A percentile compares a stretch with the other conserved stretches of the same genome.
Evolutionary conservation across 768 basidiomycete species (phyloP).

Genomic region (Kwoniella bestiolae): DNA sequence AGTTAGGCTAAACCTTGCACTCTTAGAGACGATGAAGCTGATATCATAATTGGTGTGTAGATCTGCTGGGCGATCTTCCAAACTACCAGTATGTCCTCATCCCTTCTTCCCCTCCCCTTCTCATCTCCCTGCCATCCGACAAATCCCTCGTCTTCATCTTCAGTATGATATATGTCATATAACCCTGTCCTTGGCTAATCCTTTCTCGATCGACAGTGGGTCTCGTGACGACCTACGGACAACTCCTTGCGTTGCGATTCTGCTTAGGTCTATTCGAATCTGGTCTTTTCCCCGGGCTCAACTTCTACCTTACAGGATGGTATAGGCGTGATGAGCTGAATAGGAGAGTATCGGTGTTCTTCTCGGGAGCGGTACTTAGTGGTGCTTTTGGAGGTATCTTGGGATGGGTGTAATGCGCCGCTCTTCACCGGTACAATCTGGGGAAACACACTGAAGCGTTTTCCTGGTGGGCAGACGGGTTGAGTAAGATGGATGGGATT

Average conservation of each 20-base stretch:
- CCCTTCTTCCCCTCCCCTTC: no score
- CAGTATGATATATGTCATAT: background rate
- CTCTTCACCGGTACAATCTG: no score
- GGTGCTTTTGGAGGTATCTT: slow-evolving; percentile 57
- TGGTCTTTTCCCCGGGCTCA: slow-evolving; percentile 49
- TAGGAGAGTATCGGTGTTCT: slow-evolving; percentile 52
- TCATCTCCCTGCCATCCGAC: no score
- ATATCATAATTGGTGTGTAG: slow-evolving; percentile 2
- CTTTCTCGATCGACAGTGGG: no score
- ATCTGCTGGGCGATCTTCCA: slow-evolving; percentile 54
- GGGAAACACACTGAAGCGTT: background rate
- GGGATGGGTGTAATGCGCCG: slow-evolving; percentile 38
- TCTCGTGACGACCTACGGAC: slow-evolving; percentile 49
- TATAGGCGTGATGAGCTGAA: slow-evolving; percentile 53
- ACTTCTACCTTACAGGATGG: slow-evolving; percentile 55
- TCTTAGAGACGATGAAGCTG: background rate
- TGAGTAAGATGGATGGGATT: slow-evolving; percentile 52
- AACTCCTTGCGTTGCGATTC: slow-evolving; percentile 53
- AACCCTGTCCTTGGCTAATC: no score
- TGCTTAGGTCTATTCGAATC: slow-evolving; percentile 51
- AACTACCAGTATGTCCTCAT: slow-evolving; percentile 48
- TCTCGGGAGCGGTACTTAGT: slow-evolving; percentile 53
- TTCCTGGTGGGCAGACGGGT: slow-evolving; percentile 11
- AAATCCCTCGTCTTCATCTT: background rate
- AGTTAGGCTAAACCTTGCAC: slow-evolving; percentile 27